phyloP scores from a whole-genome alignment of 441 rosid species.

The Breynia disticha region DNA sequence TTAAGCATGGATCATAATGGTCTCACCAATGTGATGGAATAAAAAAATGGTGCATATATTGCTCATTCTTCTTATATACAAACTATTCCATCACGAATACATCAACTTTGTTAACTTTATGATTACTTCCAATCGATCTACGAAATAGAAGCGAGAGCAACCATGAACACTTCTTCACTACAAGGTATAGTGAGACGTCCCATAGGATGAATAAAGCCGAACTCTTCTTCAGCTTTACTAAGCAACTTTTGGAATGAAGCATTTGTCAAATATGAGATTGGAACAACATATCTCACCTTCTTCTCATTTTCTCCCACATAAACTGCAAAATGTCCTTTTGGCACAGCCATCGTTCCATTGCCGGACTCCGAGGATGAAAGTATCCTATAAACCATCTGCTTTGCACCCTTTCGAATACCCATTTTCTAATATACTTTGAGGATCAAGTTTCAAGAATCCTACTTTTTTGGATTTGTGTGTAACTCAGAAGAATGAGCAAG shows the following conservation, averaged over 20 bases:
- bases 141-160: neutral
- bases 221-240: slow-evolving; percentile 35
- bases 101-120: too few species aligned
- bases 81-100: too few species aligned
- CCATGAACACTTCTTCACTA: slow-evolving; percentile 17
- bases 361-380: neutral
- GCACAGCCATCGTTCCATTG: neutral
- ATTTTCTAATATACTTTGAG: too few species aligned
- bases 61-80: too few species aligned
- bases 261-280: slow-evolving; percentile 23
- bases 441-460: too few species aligned
- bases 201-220: slow-evolving; percentile 38
- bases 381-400: too few species aligned
- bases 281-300: slow-evolving; percentile 34
- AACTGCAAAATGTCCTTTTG: slow-evolving; percentile 32
- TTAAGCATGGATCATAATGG: too few species aligned
- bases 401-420: neutral
- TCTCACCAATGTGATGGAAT: too few species aligned
- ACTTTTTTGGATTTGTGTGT: too few species aligned
- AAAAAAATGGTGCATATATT: too few species aligned
- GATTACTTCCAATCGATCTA: too few species aligned
- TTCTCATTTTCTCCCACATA: slow-evolving; percentile 30
- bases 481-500: too few species aligned
- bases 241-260: slow-evolving; percentile 32
- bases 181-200: slow-evolving; percentile 37